A percentile compares a stretch with the other conserved stretches of the same genome.
phyloP scores from a whole-genome alignment of 176 grass and related monocot species.

The Phoenix roebelenii region DNA sequence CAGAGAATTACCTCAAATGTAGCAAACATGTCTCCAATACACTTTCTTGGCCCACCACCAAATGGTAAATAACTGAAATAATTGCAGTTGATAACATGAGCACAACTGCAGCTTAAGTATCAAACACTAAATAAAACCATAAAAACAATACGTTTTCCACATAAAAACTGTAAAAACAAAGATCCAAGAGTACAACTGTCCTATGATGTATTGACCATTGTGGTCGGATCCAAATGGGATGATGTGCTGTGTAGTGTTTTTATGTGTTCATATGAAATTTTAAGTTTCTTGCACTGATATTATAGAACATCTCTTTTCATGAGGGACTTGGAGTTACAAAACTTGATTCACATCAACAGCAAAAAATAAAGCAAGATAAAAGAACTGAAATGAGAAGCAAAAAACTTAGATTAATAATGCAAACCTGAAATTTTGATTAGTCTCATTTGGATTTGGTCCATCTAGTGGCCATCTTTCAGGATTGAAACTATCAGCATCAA shows the following conservation, averaged over 20 bases:
- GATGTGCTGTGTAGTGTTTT: too few species aligned
- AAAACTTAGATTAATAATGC: constrained; percentile 9
- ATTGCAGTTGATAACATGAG: constrained; percentile 26
- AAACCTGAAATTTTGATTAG: constrained; percentile 96
- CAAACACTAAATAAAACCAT: not conserved
- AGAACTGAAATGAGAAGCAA: not conserved
- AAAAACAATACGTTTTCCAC: not conserved
- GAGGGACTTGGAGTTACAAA: too few species aligned
- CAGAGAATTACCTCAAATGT: constrained; percentile 78
- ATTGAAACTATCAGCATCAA: constrained; percentile 84
- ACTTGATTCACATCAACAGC: too few species aligned
- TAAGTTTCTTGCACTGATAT: too few species aligned
- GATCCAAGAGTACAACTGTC: too few species aligned
- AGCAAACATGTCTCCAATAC: constrained; percentile 97
- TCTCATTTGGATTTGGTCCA: constrained; percentile 90
- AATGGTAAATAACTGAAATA: constrained; percentile 93
- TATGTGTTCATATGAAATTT: too few species aligned
- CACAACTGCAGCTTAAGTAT: constrained; percentile 10
- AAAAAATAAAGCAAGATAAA: too few species aligned
- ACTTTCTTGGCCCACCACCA: constrained; percentile 95
- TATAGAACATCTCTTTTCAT: too few species aligned
- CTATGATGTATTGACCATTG: not conserved
- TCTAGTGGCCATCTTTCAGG: constrained; percentile 96
- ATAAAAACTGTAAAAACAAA: not conserved
- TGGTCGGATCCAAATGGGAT: constrained; percentile 2